Percentiles rank a stretch among this genome's conserved stretches.
phyloP scores from a whole-genome alignment of 257 asterid genomes.

The Catharanthus roseus region DNA sequence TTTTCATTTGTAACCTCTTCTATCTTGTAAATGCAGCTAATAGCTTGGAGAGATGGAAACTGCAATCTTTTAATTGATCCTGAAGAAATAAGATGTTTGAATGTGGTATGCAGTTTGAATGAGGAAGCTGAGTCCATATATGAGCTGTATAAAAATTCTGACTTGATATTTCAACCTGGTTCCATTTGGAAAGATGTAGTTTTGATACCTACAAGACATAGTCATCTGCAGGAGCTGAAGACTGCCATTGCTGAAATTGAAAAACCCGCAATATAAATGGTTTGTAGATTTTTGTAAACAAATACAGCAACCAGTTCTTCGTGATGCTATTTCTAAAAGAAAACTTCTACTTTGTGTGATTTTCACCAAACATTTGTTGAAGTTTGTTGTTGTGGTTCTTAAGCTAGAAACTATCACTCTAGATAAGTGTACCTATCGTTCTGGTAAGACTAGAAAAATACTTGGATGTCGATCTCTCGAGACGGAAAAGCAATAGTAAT shows the following conservation, averaged over 20 bases:
- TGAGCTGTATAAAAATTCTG: slow-evolving; percentile 45
- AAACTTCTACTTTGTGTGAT: too few species aligned
- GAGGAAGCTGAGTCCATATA: slow-evolving; percentile 73
- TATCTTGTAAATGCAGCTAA: slow-evolving; percentile 42
- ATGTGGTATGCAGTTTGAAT: slow-evolving; percentile 50
- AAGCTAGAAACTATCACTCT: too few species aligned
- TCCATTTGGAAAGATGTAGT: slow-evolving; percentile 70
- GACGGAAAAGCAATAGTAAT: too few species aligned
- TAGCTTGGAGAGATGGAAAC: slow-evolving; percentile 89
- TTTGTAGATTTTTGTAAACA: not conserved
- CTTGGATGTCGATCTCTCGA: too few species aligned
- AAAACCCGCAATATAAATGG: not conserved
- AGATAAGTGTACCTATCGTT: too few species aligned
- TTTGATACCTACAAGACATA: slow-evolving; percentile 40
- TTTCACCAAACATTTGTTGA: too few species aligned
- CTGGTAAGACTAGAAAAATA: too few species aligned
- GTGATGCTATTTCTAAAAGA: too few species aligned
- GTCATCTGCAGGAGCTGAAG: slow-evolving; percentile 51
- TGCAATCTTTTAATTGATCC: slow-evolving; percentile 61
- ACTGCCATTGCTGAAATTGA: slow-evolving; percentile 49
- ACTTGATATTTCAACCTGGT: slow-evolving; percentile 28
- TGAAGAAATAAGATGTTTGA: slow-evolving; percentile 56
- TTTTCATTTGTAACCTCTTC: too few species aligned
- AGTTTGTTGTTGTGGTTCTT: too few species aligned
- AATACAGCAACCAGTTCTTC: too few species aligned